Evolutionary conservation across 345 rosid genomes (phyloP), one percentile per base, ranked within the genome.

Genomic region (Streptanthus diversifolius): DNA sequence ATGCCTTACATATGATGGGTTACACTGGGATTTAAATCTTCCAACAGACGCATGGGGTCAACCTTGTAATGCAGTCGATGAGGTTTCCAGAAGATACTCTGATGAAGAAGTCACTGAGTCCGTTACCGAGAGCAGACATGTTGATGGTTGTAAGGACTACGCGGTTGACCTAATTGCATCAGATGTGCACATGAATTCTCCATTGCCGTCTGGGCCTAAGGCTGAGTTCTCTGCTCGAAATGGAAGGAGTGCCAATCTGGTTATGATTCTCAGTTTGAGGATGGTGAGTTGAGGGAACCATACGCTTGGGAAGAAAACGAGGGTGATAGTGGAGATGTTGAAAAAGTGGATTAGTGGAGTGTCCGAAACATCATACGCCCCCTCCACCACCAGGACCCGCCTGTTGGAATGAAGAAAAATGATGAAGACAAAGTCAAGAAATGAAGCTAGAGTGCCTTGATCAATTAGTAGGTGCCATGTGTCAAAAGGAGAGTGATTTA

Each of bases 11-110:
- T 77, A 76, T n/a, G n/a, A n/a, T n/a, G n/a, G n/a, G n/a, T n/a
- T n/a, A n/a, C n/a, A n/a, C n/a, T n/a, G n/a, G n/a, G 88, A 85
- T 68, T 79, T 85, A 48, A 86, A 86, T 74, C 70, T 83, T 29
- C 48, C 81, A 18, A 77, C 65, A 58, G 87, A 84, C 69, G 82
- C 79, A 41, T 85, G 87, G 83, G 82, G 72, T 33, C 71, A 67
- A 65, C 78, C 83, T 58, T 72, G 77, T 73, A 81, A 80, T 59
- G 39, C 8, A 37, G 55, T 13, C 36, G 66, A 13, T 22, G 75
- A 47, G 72, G 73, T 52, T 63, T 66, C 77, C 36, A 7, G 39
- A 27, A 53, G 52, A 39, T 12, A 67, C 39, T 4, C 5, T 1
- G 72, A 53, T 4, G 72, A 65, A 70, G 65, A 55, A 43, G 36